Conservation (phyloP, 768 basidiomycete species). For the Phylloporus sp. region DNA sequence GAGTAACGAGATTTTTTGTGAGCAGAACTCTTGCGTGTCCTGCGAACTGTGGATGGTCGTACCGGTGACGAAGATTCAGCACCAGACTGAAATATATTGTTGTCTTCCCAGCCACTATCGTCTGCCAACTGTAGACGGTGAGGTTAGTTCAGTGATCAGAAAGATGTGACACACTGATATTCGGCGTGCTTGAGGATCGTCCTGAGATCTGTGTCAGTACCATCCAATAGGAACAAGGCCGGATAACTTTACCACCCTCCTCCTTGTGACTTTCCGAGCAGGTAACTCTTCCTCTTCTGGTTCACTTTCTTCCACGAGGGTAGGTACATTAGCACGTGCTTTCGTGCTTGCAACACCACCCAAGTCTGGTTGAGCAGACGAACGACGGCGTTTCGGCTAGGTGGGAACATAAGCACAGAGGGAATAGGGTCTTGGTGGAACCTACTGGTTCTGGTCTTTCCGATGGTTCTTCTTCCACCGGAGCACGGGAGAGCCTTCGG, state of each 20-base stretch:
- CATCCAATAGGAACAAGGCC: not conserved
- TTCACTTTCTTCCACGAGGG: conserved; percentile 70
- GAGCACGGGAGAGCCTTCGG: conserved; percentile 58
- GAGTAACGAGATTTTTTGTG: conserved; percentile 62
- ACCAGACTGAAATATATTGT: conserved; percentile 88
- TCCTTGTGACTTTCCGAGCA: conserved; percentile 55
- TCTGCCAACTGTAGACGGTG: conserved; percentile 36
- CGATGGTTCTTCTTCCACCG: conserved; percentile 40
- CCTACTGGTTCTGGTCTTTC: conserved; percentile 57
- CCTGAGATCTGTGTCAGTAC: conserved; percentile 37
- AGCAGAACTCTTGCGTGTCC: conserved; percentile 37
- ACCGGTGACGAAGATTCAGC: conserved; percentile 80
- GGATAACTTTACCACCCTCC: conserved; percentile 48
- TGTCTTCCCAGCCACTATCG: conserved; percentile 88
- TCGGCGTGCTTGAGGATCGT: conserved; percentile 51
- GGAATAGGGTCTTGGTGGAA: conserved; percentile 5
- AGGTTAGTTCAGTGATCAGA: conserved; percentile 4
- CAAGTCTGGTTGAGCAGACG: conserved; percentile 71
- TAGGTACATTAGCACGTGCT: conserved; percentile 37
- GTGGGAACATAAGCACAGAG: conserved; percentile 12
- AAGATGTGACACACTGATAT: conserved; percentile 43
- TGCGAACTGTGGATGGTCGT: conserved; percentile 55
- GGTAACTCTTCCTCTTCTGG: conserved; percentile 62
- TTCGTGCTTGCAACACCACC: conserved; percentile 45
- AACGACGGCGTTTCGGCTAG: conserved; percentile 76